Evolutionary conservation across 1,284 basidiomycete species (phyloP).

Genomic region (Inonotus obliquus): DNA sequence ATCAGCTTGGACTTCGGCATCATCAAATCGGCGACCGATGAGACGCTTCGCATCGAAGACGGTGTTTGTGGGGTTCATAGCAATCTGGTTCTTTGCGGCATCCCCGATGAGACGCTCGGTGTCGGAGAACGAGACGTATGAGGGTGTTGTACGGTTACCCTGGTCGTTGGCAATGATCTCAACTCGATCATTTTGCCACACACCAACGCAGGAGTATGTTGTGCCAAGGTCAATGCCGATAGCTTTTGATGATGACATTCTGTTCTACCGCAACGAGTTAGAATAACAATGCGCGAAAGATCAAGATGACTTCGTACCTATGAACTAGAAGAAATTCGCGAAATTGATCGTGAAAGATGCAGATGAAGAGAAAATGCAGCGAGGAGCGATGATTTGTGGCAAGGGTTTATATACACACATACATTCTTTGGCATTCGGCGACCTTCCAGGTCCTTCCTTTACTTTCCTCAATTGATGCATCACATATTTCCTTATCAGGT

Average conservation of each 20-base stretch:
- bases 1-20: slow-evolving; percentile 90
- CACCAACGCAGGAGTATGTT: slow-evolving; percentile 75
- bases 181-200: slow-evolving; percentile 98
- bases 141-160: slow-evolving; percentile 95
- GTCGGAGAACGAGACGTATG: slow-evolving; percentile 91
- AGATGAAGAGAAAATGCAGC: slow-evolving; percentile 8
- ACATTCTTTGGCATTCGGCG: slow-evolving; percentile 13
- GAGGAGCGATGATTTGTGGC: not conserved
- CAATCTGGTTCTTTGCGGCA: slow-evolving; percentile 94
- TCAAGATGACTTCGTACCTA: slow-evolving; percentile 1
- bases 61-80: slow-evolving; percentile 80
- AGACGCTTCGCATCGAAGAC: slow-evolving; percentile 90
- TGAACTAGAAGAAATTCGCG: slow-evolving; percentile 18
- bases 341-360: not conserved
- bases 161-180: slow-evolving; percentile 98
- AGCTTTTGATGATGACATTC: slow-evolving; percentile 70
- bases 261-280: not conserved
- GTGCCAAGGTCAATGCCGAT: slow-evolving; percentile 93
- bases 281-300: not conserved
- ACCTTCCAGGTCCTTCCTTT: slow-evolving; percentile 17
- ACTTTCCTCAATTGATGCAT: slow-evolving; percentile 1
- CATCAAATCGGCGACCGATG: slow-evolving; percentile 82
- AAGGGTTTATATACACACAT: slow-evolving; percentile 9
- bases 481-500: not conserved
- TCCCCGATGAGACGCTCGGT: slow-evolving; percentile 93